Evolutionary conservation across 768 basidiomycete species (phyloP).

Genomic region (Hygrocybe coccinea): DNA sequence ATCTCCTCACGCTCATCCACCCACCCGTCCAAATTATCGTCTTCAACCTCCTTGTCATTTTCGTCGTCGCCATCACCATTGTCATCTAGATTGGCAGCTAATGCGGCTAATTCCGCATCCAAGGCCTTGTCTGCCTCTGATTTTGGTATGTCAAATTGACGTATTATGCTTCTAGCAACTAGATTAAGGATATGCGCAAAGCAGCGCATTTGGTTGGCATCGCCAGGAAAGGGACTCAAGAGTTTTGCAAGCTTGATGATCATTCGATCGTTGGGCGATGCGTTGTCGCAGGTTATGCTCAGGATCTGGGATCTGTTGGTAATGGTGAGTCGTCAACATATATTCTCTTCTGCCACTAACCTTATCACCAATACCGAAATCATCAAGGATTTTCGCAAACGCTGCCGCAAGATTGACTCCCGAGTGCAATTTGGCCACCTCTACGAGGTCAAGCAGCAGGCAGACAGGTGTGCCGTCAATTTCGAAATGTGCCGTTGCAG

Average conservation of each 20-base stretch:
- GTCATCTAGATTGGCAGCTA: background rate
- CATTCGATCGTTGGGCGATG: constrained; percentile 33
- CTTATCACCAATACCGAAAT: constrained; percentile 33
- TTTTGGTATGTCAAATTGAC: constrained; percentile 30
- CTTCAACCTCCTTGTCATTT: constrained; percentile 2
- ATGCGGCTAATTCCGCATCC: background rate
- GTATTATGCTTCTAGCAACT: constrained; percentile 28
- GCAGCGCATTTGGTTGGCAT: constrained; percentile 26
- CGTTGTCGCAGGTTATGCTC: constrained; percentile 35
- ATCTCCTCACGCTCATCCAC: background rate
- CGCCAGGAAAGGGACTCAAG: constrained; percentile 21
- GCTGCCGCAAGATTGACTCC: constrained; percentile 33
- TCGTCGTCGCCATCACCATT: background rate
- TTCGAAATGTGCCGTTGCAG: constrained; percentile 30
- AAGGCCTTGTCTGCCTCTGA: background rate
- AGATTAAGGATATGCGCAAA: constrained; percentile 39
- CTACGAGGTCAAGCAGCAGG: constrained; percentile 35
- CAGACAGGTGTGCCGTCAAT: constrained; percentile 22
- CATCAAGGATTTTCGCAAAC: constrained; percentile 30
- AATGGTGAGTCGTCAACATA: background rate
- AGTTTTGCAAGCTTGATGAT: constrained; percentile 19
- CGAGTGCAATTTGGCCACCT: constrained; percentile 33
- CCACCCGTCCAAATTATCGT: constrained; percentile 9
- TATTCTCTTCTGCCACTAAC: background rate
- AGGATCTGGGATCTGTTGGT: constrained; percentile 21